Base-by-base conservation (phyloP, 108 stramenopile species). In the Nitzschia sp. region DNA sequence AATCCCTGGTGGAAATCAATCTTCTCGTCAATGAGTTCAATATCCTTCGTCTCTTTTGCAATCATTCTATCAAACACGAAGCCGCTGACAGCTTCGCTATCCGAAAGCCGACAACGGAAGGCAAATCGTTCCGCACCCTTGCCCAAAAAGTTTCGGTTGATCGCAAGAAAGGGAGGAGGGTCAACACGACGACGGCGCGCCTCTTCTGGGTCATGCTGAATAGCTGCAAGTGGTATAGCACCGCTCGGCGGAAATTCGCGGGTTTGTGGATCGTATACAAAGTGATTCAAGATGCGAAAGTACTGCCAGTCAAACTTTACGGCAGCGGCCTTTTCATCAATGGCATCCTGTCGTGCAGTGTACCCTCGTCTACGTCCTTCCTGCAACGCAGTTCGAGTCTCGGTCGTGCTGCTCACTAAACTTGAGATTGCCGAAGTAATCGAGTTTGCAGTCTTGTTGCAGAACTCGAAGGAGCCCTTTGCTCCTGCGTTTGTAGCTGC, bases 71-170 rank as follows among this genome's bases (percentile, higher is more conserved):
- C 48, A 29, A 83, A 75, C 0, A 59, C 68, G 36, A 84, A 81
- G 28, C 70, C 68, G 46, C 46, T 54, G 11, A 23, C 26, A 36
- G 18, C 54, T 1, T 71, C 38, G 42, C 3, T 18, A 54, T 78
- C 70, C 42, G 80, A 46, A 24, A 84, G 70, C 15, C 58, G 42
- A 34, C 74, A 84, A 8, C 80, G 63, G 49, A 71, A 81, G 33
- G 80, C 83, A 34, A 84, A 72, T 15, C 79, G 62, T 56, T 84
- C 83, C 11, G 73, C 73, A 26, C 83, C 83, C 54, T 61, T 48
- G 9, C 64, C 64, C 25, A 47, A 47, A 49, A 21, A 34, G 27
- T 65, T 38, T 65, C 47, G 15, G 29, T 65, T 65, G 23, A 65
- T 29, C 13, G 64, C 64, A 17, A 65, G 46, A 17, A 29, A 65